Conservation (phyloP, 1,139 yeast species). For the Nadsonia starkeyi-henricii region DNA sequence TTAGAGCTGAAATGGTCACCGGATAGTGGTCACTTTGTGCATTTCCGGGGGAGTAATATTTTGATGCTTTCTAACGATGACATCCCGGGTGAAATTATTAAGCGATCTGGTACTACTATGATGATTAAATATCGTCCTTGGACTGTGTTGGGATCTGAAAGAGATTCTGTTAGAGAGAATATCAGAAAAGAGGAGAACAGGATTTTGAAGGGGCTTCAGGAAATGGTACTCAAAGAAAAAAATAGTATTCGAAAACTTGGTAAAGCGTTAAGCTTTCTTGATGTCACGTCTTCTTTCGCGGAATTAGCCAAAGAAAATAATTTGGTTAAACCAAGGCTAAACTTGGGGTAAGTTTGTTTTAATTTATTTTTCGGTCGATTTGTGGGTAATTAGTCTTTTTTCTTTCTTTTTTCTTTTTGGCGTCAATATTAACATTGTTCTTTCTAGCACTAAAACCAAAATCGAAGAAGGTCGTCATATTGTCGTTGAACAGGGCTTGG, state of each 20-base stretch:
- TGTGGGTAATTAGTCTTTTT: too few species aligned
- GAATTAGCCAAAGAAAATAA: constrained; percentile 48
- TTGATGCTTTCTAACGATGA: constrained; percentile 9
- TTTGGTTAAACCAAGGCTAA: constrained; percentile 53
- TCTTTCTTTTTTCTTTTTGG: too few species aligned
- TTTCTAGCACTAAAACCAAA: constrained; percentile 44
- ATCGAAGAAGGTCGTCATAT: constrained; percentile 56
- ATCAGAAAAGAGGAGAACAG: constrained; percentile 30
- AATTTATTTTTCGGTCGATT: constrained; percentile 6
- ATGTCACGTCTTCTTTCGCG: constrained; percentile 63
- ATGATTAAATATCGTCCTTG: constrained; percentile 11
- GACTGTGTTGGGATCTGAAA: neutral
- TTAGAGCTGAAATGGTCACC: constrained; percentile 24
- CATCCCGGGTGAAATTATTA: constrained; percentile 12
- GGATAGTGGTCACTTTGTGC: constrained; percentile 20
- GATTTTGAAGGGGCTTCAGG: constrained; percentile 32
- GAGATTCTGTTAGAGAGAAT: constrained; percentile 5
- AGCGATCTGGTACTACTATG: constrained; percentile 16
- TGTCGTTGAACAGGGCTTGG: constrained; percentile 73
- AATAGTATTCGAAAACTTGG: constrained; percentile 34
- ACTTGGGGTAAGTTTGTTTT: constrained; percentile 31
- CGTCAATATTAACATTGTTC: constrained; percentile 29
- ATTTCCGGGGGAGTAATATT: constrained; percentile 10
- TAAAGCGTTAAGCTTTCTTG: constrained; percentile 48
- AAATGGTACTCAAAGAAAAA: constrained; percentile 27